These are phyloP conservation scores for Erodium texanum DNA, from an alignment of 441 rosid species.

Conservation along the genomic window DNA sequence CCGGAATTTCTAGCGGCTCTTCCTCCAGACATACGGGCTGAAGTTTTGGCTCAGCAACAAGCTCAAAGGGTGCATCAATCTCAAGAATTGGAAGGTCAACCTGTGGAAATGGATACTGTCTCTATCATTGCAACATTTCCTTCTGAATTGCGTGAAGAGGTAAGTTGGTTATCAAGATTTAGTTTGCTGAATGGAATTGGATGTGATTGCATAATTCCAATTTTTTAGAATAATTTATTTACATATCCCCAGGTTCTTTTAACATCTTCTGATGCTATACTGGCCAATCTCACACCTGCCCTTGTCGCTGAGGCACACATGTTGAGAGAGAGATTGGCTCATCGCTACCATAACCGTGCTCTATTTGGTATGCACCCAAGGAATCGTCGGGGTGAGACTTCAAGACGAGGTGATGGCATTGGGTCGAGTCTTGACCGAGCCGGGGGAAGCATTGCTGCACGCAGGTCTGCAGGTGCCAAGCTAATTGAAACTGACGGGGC, in stretches of 20 bases:
- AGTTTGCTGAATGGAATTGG: conserved; percentile 5
- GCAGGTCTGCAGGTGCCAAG: conserved; percentile 58
- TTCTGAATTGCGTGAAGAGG: conserved; percentile 96
- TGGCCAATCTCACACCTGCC: conserved; percentile 97
- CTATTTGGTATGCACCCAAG: conserved; percentile 94
- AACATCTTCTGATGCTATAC: conserved; percentile 94
- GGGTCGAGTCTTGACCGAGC: conserved; percentile 60
- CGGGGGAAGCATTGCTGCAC: conserved; percentile 48
- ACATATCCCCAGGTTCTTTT: conserved; percentile 69
- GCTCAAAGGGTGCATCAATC: conserved; percentile 89
- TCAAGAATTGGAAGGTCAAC: conserved; percentile 99
- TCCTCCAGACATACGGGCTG: conserved; percentile 93
- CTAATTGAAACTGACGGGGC: conserved; percentile 85
- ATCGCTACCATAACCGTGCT: conserved; percentile 75
- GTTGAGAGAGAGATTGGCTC: conserved; percentile 96
- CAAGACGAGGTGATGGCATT: conserved; percentile 76
- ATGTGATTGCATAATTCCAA: background rate
- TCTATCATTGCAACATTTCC: conserved; percentile 98
- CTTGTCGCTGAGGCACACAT: conserved; percentile 98
- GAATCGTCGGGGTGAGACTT: conserved; percentile 89
- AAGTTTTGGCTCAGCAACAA: conserved; percentile 94
- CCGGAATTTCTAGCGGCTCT: conserved; percentile 99
- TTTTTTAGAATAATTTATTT: too few species aligned
- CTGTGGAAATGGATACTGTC: conserved; percentile 99
- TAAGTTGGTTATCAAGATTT: conserved; percentile 22